phyloP scores from a whole-genome alignment of 2,329 filamentous ascomycete species.

The Neoascochyta sp. region DNA sequence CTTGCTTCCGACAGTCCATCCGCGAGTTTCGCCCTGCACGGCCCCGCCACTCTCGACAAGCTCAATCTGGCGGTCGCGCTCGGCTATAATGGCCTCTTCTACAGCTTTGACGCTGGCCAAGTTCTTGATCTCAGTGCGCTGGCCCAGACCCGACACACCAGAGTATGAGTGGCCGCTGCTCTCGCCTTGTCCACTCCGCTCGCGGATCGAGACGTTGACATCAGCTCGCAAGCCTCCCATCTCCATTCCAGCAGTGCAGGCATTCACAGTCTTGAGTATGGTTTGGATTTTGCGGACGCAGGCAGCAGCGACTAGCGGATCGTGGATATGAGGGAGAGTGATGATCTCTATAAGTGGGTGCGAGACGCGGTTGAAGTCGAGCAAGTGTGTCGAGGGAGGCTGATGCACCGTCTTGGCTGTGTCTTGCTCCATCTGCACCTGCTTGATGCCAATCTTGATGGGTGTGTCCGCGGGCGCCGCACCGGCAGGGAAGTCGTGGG shows the following conservation, averaged over 20 bases:
- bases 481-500: constrained; percentile 62
- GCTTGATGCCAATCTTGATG: constrained; percentile 79
- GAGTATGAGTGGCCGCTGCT: constrained; percentile 49
- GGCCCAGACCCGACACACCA: constrained; percentile 65
- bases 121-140: constrained; percentile 96
- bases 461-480: constrained; percentile 70
- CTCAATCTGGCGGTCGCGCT: constrained; percentile 81
- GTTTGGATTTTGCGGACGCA: constrained; percentile 85
- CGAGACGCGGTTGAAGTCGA: constrained; percentile 93
- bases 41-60: constrained; percentile 71
- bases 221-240: constrained; percentile 85
- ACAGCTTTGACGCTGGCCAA: constrained; percentile 91
- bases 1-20: constrained; percentile 82
- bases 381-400: constrained; percentile 66
- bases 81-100: constrained; percentile 88
- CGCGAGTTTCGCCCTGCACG: constrained; percentile 82
- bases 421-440: constrained; percentile 96
- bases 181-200: constrained; percentile 39
- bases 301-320: constrained; percentile 81
- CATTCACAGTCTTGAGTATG: constrained; percentile 73
- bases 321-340: constrained; percentile 81
- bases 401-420: constrained; percentile 90
- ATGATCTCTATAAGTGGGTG: constrained; percentile 94
- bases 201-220: constrained; percentile 85
- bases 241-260: constrained; percentile 91